Evolutionary conservation across 306 rosid genomes (phyloP).

Genomic region (Fragaria vesca): DNA sequence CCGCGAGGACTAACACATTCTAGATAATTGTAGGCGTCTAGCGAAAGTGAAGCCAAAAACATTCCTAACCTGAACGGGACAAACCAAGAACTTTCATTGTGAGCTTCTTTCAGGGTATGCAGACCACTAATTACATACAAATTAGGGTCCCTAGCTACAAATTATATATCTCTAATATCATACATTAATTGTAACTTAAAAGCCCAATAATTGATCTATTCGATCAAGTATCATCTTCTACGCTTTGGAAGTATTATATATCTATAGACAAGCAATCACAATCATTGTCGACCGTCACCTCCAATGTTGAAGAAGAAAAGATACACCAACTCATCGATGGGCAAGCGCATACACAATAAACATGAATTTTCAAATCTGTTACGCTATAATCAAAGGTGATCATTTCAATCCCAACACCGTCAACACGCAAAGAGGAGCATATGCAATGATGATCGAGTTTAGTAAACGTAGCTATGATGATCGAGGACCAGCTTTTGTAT

Average conservation of each 20-base stretch:
- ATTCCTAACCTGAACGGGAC: background rate
- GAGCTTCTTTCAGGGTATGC: background rate
- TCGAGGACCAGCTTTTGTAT: background rate
- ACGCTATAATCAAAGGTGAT: background rate
- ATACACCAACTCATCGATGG: background rate
- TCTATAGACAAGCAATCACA: background rate
- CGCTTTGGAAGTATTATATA: background rate
- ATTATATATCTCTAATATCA: background rate
- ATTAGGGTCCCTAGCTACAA: background rate
- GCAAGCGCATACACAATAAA: background rate
- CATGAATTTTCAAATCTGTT: background rate
- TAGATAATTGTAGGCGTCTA: background rate
- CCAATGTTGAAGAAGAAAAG: background rate
- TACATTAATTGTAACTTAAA: background rate
- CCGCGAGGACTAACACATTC: background rate
- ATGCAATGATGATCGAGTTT: background rate
- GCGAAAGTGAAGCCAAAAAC: background rate
- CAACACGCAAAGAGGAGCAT: background rate
- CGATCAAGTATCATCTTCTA: background rate
- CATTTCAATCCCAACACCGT: background rate
- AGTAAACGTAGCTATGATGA: background rate
- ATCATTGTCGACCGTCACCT: background rate
- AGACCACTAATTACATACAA: background rate
- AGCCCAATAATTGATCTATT: background rate
- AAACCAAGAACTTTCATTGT: background rate